Conservation (phyloP, 495 filamentous ascomycete species). For the Pyrenopolyporus hunteri region DNA sequence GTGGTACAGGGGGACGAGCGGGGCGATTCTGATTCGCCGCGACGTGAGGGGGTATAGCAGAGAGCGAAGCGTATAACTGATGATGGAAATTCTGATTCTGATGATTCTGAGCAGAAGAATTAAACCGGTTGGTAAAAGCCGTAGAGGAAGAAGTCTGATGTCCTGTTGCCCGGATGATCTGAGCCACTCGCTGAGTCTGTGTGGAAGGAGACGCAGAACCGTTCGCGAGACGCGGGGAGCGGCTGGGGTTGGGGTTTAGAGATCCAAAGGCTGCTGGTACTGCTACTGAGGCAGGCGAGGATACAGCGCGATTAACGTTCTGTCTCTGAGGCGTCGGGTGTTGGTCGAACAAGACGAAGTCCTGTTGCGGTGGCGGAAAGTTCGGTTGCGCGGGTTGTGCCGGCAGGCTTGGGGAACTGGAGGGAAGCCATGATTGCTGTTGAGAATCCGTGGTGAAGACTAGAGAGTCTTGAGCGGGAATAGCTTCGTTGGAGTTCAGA, state of each 20-base stretch:
- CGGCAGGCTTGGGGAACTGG: conserved; percentile 65
- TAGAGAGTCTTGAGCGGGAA: conserved; percentile 57
- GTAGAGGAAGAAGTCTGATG: conserved; percentile 59
- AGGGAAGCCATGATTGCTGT: conserved; percentile 65
- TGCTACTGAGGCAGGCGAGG: conserved; percentile 50
- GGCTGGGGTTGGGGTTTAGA: conserved; percentile 37
- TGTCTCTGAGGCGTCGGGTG: conserved; percentile 47
- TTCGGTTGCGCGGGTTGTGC: conserved; percentile 58
- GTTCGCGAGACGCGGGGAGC: conserved; percentile 43
- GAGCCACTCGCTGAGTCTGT: conserved; percentile 63
- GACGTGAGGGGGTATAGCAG: conserved; percentile 54
- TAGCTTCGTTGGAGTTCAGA: conserved; percentile 60
- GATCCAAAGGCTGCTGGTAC: conserved; percentile 48
- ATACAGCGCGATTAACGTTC: conserved; percentile 56
- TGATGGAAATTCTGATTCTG: conserved; percentile 49
- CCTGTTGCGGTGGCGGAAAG: conserved; percentile 53
- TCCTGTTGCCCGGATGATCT: conserved; percentile 65
- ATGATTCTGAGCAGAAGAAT: conserved; percentile 52
- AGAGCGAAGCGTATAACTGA: conserved; percentile 60
- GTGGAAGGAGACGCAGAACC: conserved; percentile 46
- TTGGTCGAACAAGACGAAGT: conserved; percentile 62
- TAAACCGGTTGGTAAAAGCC: conserved; percentile 63
- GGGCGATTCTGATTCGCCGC: conserved; percentile 54
- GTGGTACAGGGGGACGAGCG: conserved; percentile 58
- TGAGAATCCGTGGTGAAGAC: conserved; percentile 66